These are phyloP conservation scores for Eucalyptus erythrocorys DNA, from an alignment of 345 rosid genomes.

Conservation along the genomic window DNA sequence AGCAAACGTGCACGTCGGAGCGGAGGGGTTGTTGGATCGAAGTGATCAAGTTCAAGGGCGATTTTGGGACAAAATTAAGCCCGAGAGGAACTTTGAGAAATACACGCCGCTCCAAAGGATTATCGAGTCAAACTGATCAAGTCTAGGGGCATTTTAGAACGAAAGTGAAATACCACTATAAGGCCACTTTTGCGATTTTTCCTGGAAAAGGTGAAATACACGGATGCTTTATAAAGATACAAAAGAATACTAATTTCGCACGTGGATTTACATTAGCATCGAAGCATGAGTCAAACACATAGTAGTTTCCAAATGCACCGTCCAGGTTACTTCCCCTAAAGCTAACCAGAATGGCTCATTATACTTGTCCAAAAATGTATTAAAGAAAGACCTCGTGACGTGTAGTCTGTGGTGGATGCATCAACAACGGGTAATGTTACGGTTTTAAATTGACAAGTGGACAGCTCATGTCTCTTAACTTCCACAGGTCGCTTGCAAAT, in stretches of 20 bases:
- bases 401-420: background rate
- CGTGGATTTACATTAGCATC: background rate
- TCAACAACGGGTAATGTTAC: background rate
- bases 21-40: background rate
- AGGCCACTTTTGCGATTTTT: background rate
- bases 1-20: background rate
- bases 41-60: background rate
- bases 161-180: background rate
- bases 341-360: background rate
- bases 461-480: background rate
- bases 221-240: accelerated
- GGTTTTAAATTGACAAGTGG: background rate
- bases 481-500: too few species aligned
- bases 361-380: background rate
- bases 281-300: background rate
- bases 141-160: background rate
- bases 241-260: background rate
- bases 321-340: background rate
- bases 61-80: background rate
- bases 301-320: background rate
- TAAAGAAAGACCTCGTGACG: background rate
- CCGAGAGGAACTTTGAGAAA: background rate
- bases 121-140: background rate
- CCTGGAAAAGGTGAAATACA: accelerated
- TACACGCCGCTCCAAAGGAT: accelerated